Conservation (phyloP, 805 yeast genomes). For the Pichia thaimueangensis region DNA sequence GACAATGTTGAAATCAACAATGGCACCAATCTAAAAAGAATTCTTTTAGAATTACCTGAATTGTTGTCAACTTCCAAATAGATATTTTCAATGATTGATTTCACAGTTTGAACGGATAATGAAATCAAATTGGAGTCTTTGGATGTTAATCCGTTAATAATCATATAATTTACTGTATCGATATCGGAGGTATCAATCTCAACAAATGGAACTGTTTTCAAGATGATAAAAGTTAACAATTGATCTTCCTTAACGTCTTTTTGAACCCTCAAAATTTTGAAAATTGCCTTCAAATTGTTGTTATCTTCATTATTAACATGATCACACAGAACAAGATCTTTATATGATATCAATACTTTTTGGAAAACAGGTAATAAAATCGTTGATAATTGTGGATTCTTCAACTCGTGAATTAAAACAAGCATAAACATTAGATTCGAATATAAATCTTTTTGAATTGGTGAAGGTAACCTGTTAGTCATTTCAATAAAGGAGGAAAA, state of each 20-base stretch:
- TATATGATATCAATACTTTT: slow-evolving; percentile 33
- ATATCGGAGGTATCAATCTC: slow-evolving; percentile 33
- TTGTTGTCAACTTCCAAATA: slow-evolving; percentile 13
- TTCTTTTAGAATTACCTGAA: slow-evolving; percentile 30
- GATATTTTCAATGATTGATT: slow-evolving; percentile 39
- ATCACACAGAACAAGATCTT: slow-evolving; percentile 12
- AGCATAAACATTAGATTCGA: slow-evolving; percentile 63
- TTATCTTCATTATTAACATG: slow-evolving; percentile 4
- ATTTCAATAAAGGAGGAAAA: slow-evolving; percentile 53
- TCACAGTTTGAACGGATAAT: slow-evolving; percentile 55
- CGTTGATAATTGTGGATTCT: slow-evolving; percentile 39
- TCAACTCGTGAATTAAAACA: slow-evolving; percentile 46
- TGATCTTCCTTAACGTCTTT: slow-evolving; percentile 22
- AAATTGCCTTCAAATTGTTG: slow-evolving; percentile 31
- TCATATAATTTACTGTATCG: slow-evolving; percentile 28
- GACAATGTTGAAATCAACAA: slow-evolving; percentile 31
- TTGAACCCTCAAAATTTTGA: slow-evolving; percentile 17
- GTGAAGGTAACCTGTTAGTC: slow-evolving; percentile 57
- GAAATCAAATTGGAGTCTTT: slow-evolving; percentile 30
- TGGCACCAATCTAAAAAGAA: slow-evolving; percentile 42
- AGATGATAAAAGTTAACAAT: slow-evolving; percentile 39
- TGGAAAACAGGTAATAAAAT: slow-evolving; percentile 47
- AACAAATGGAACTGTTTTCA: slow-evolving; percentile 35
- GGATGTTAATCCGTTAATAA: slow-evolving; percentile 32
- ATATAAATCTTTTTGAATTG: slow-evolving; percentile 64